Conservation (phyloP, 202 grass and related monocot genomes). For the Elaeis oleifera region DNA sequence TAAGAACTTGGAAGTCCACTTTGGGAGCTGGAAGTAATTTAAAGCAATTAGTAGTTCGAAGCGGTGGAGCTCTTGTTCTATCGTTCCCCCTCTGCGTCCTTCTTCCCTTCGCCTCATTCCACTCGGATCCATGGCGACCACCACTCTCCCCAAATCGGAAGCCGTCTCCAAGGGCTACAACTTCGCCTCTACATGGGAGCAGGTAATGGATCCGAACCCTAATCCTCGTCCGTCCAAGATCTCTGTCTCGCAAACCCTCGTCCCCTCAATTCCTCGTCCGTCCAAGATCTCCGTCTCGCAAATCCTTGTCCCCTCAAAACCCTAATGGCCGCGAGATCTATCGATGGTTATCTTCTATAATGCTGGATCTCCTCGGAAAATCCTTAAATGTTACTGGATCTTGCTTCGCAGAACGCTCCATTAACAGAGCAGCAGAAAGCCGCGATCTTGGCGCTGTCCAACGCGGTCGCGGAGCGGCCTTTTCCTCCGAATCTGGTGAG, state of each 20-base stretch:
- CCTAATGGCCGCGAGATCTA: background rate
- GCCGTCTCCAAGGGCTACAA: constrained; percentile 88
- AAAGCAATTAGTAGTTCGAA: no score
- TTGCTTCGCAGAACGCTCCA: constrained; percentile 54
- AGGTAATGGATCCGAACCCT: constrained; percentile 33
- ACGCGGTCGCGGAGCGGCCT: constrained; percentile 64
- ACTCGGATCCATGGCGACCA: constrained; percentile 16
- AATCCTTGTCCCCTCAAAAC: no score
- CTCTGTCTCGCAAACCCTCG: background rate
- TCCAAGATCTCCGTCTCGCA: background rate
- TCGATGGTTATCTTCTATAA: background rate
- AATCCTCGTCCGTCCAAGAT: background rate
- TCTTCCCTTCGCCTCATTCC: no score
- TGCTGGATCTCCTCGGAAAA: constrained; percentile 31
- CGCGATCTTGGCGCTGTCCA: constrained; percentile 80
- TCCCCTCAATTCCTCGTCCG: background rate
- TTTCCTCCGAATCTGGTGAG: constrained; percentile 77
- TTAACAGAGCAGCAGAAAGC: constrained; percentile 82
- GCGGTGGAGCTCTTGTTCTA: no score
- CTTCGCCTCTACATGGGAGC: constrained; percentile 83
- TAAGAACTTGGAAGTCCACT: no score
- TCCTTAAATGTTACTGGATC: constrained; percentile 2
- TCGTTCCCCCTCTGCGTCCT: no score
- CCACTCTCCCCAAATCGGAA: constrained; percentile 49
- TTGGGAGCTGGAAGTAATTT: no score